A percentile compares a stretch with the other conserved stretches of the same genome.
Evolutionary conservation across 1,284 basidiomycete species (phyloP).

Genomic region (Coniferiporia weirii): DNA sequence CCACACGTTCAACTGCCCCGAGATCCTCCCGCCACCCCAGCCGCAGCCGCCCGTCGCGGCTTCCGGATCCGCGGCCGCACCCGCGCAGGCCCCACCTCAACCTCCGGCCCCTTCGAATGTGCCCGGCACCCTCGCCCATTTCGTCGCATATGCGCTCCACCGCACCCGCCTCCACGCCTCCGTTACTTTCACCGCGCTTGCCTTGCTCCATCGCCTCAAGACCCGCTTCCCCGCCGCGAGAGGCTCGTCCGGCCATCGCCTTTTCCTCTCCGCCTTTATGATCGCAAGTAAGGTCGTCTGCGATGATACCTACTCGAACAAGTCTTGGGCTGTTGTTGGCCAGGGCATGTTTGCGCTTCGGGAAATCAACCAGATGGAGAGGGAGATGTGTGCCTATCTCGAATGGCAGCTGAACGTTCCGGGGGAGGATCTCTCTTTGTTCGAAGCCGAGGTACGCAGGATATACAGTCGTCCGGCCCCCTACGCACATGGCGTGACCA

Average conservation of each 20-base stretch:
- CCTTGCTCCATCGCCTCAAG: conserved; percentile 83
- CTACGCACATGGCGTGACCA: conserved; percentile 35
- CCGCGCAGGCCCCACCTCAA: conserved; percentile 23
- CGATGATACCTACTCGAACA: conserved; percentile 95
- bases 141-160: conserved; percentile 71
- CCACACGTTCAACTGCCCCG: conserved; percentile 28
- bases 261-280: conserved; percentile 94
- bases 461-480: conserved; percentile 55
- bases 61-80: not conserved
- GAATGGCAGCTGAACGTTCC: conserved; percentile 88
- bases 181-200: conserved; percentile 82
- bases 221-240: conserved; percentile 87
- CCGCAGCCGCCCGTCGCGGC: not conserved
- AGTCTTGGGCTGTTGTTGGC: conserved; percentile 91
- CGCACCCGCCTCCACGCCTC: conserved; percentile 57
- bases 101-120: conserved; percentile 46
- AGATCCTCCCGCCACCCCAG: conserved; percentile 18
- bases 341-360: conserved; percentile 77
- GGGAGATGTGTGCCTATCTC: conserved; percentile 89
- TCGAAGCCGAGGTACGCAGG: conserved; percentile 55
- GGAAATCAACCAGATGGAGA: conserved; percentile 57
- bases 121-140: conserved; percentile 64
- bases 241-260: conserved; percentile 84
- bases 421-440: conserved; percentile 54
- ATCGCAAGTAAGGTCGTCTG: conserved; percentile 90